phyloP scores from a whole-genome alignment of 2,329 filamentous ascomycete species.

The Tolypocladium ovalisporum region DNA sequence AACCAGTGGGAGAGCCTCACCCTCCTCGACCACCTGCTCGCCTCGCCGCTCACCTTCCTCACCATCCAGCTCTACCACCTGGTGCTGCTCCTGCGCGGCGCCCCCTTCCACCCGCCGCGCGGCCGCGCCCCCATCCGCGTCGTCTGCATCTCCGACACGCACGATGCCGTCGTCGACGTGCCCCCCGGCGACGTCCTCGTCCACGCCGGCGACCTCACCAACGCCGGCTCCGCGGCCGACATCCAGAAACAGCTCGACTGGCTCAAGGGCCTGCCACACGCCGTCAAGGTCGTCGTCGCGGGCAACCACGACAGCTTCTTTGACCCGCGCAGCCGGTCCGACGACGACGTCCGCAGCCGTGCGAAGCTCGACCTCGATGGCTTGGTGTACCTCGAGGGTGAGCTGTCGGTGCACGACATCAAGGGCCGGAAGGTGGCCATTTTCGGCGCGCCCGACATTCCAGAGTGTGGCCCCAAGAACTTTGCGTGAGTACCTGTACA shows the following conservation, averaged over 20 bases:
- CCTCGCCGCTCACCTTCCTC: conserved; percentile 56
- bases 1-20: conserved; percentile 38
- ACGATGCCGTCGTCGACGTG: conserved; percentile 50
- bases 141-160: conserved; percentile 86
- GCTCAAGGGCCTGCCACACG: conserved; percentile 63
- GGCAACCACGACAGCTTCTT: conserved; percentile 89
- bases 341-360: conserved; percentile 42
- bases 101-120: conserved; percentile 47
- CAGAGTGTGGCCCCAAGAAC: conserved; percentile 57
- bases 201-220: conserved; percentile 78
- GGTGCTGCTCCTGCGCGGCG: conserved; percentile 56
- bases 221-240: conserved; percentile 57
- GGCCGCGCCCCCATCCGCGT: conserved; percentile 53
- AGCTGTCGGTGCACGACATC: conserved; percentile 52
- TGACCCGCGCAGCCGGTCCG: conserved; percentile 51
- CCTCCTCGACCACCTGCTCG: conserved; percentile 51
- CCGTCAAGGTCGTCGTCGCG: conserved; percentile 69
- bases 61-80: conserved; percentile 52
- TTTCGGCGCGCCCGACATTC: conserved; percentile 75
- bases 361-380: conserved; percentile 51
- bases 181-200: conserved; percentile 77
- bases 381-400: conserved; percentile 67
- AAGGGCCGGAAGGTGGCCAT: conserved; percentile 43
- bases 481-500: conserved; percentile 45
- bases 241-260: conserved; percentile 81